These are phyloP conservation scores for Neurospora sp. DNA, from an alignment of 495 filamentous ascomycete genomes.

Conservation along the genomic window DNA sequence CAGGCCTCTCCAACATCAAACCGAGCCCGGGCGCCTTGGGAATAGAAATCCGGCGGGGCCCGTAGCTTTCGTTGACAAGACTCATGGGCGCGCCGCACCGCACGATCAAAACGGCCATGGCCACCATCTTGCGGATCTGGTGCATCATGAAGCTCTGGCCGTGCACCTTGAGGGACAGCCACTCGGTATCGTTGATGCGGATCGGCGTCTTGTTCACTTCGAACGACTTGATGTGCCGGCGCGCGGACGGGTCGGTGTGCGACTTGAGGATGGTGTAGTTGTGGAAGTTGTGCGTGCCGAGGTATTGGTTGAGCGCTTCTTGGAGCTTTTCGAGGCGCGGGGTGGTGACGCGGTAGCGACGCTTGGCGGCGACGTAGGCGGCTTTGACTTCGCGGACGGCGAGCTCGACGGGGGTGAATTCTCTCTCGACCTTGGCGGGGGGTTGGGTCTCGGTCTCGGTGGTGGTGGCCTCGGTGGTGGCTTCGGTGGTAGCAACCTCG, in stretches of 20 bases:
- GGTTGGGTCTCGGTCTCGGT: neutral
- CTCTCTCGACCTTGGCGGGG: slow-evolving; percentile 10
- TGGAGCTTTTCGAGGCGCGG: slow-evolving; percentile 62
- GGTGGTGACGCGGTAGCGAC: slow-evolving; percentile 67
- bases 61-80: slow-evolving; percentile 60
- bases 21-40: slow-evolving; percentile 89
- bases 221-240: slow-evolving; percentile 85
- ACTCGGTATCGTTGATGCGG: slow-evolving; percentile 80
- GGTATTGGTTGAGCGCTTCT: slow-evolving; percentile 55
- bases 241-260: slow-evolving; percentile 66
- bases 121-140: slow-evolving; percentile 98
- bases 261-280: slow-evolving; percentile 92
- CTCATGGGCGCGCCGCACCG: slow-evolving; percentile 62
- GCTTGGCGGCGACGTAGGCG: slow-evolving; percentile 67
- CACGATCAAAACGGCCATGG: slow-evolving; percentile 75
- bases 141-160: slow-evolving; percentile 99
- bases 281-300: slow-evolving; percentile 82
- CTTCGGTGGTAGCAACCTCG: slow-evolving; percentile 4
- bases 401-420: slow-evolving; percentile 41
- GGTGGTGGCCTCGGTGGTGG: neutral
- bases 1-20: slow-evolving; percentile 76
- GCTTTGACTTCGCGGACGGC: slow-evolving; percentile 66
- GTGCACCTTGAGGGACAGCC: slow-evolving; percentile 91
- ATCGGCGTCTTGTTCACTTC: slow-evolving; percentile 59
- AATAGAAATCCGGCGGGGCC: slow-evolving; percentile 59